Evolutionary conservation across 345 rosid genomes (phyloP), one percentile per base, ranked within the genome.

Genomic region (Noccaea caerulescens): DNA sequence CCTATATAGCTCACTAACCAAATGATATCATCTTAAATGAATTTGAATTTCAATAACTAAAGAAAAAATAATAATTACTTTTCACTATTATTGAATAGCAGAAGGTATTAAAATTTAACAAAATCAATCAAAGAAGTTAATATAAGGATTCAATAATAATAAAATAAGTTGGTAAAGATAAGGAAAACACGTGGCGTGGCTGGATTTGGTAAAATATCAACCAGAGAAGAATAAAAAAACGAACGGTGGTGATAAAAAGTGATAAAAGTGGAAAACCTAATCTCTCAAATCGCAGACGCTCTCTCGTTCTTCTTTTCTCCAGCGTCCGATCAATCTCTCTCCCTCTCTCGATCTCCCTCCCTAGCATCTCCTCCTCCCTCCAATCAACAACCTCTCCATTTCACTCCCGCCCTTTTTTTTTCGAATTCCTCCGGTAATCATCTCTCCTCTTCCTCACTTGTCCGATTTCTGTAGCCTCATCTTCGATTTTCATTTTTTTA

Each of bases 261-360:
- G 4, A 18, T 0, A 9, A 73, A 73, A 66, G 47, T 7, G 43
- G 33, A 44, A 73, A 78, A 73, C 81, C 81, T 73, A 52, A 62
- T 58, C 51, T 47, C 77, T 75, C 63, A 81, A 90, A 90, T 90
- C 90, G 52, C 75, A 81, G 85, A 76, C 88, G 84, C 80, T 84
- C 62, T 80, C 87, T 77, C 37, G 27, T 82, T 82, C 79, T 77
- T 79, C 27, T 61, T 82, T 83, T 93, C 88, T 93, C 89, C 83
- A 93, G 92, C 98, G 98, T 93, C 90, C 90, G 97, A 93, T 93
- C 64, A 75, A 75, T 81, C 76, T 72, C 77, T 77, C 59, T 27
- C 68, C 77, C 79, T 53, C 68, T 42, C 56, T 41, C 46, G 63
- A 59, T 67, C 73, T 43, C 56, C 41, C 76, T 79, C 63, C 58